These are phyloP conservation scores for Talaromyces sp. DNA, from an alignment of 2,329 filamentous ascomycete species.

Conservation along the genomic window DNA sequence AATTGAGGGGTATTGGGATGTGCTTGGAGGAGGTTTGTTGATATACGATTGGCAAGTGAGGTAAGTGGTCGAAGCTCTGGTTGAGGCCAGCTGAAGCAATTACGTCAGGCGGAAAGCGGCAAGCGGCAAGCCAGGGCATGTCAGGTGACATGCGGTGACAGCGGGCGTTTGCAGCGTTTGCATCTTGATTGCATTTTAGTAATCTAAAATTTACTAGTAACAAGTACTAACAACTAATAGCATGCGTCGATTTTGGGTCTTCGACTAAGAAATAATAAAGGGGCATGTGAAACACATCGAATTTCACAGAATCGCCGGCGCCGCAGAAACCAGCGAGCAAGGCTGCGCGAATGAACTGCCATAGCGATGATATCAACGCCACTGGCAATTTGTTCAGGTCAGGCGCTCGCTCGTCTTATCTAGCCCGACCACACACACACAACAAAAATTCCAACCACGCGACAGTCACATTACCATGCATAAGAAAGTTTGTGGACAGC, in stretches of 20 bases:
- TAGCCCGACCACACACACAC: not conserved
- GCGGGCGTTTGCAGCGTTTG: not conserved
- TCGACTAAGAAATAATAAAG: not conserved
- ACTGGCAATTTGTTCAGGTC: not conserved
- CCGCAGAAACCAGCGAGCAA: not conserved
- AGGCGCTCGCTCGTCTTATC: not conserved
- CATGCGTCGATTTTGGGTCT: not conserved
- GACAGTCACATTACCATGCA: not conserved
- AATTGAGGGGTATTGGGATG: not conserved
- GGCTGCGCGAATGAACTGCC: not conserved
- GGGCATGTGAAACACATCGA: not conserved
- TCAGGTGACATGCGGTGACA: not conserved
- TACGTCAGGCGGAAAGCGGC: not conserved
- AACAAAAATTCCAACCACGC: not conserved
- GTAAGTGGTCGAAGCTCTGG: not conserved
- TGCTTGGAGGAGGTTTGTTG: not conserved
- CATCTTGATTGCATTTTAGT: not conserved
- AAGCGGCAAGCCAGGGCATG: not conserved
- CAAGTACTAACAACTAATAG: no score
- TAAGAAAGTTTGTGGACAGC: not conserved
- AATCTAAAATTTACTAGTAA: no score
- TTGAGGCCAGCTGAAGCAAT: not conserved
- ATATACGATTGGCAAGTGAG: not conserved
- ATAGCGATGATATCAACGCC: not conserved
- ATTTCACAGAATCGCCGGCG: not conserved